Evolutionary conservation across 2,329 filamentous ascomycete species (phyloP).

Genomic region (Dactylellina drechsleri): DNA sequence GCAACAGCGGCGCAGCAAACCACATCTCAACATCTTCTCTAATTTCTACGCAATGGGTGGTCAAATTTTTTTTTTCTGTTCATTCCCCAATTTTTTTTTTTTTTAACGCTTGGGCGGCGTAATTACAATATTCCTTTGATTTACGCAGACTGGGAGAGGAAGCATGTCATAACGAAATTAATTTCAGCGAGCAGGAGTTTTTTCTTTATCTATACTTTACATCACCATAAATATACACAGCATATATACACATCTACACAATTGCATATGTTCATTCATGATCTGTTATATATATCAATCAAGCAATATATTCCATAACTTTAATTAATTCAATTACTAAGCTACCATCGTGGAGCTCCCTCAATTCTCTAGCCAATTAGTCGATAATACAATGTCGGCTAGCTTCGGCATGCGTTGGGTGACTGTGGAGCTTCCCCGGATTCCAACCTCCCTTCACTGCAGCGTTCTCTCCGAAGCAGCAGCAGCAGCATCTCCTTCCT

Average conservation of each 20-base stretch:
- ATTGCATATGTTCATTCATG: constrained; percentile 17
- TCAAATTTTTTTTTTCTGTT: neutral
- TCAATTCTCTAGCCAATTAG: too few relatives aligned
- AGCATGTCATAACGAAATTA: neutral
- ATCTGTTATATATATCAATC: constrained; percentile 4
- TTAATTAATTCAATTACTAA: constrained; percentile 3
- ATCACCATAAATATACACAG: neutral
- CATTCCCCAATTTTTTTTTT: neutral
- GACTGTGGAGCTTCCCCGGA: constrained; percentile 39
- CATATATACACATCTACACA: constrained; percentile 12
- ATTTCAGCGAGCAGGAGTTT: constrained; percentile 51
- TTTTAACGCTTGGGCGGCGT: constrained; percentile 27
- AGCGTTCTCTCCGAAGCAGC: constrained; percentile 8
- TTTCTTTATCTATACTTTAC: constrained; percentile 11
- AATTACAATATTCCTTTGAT: neutral
- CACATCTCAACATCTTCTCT: constrained; percentile 8
- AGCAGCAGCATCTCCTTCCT: constrained; percentile 12
- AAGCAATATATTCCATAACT: neutral
- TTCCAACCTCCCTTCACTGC: constrained; percentile 25
- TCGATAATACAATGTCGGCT: constrained; percentile 28
- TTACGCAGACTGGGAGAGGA: neutral
- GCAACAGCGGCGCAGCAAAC: constrained; percentile 25
- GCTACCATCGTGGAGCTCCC: neutral
- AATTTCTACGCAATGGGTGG: constrained; percentile 24
- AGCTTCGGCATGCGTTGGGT: constrained; percentile 39